phyloP scores from a whole-genome alignment of 345 rosid species.

The Bruguiera parviflora region DNA sequence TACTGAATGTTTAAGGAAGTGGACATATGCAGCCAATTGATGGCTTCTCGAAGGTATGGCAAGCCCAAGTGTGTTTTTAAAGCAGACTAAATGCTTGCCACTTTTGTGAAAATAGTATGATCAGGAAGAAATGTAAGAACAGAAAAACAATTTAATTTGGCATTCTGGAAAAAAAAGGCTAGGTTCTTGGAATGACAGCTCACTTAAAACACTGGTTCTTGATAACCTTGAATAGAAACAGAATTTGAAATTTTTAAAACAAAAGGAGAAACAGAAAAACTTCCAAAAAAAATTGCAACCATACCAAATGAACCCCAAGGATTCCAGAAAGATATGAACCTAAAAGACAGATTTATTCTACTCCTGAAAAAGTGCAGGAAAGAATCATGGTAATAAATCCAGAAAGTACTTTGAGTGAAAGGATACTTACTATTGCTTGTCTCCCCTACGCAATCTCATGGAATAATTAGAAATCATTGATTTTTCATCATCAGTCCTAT shows the following conservation, averaged over 20 bases:
- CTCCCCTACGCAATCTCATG: conserved; percentile 6
- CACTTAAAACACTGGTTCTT: not conserved
- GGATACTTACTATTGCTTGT: conserved; percentile 24
- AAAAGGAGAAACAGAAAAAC: not conserved
- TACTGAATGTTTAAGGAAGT: too few species aligned
- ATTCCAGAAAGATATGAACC: not conserved
- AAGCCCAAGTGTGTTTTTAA: too few species aligned
- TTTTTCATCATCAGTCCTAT: conserved; percentile 15
- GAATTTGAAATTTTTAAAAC: not conserved
- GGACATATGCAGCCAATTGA: too few species aligned
- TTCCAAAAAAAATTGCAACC: not conserved
- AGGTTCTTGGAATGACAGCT: not conserved
- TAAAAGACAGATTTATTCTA: not conserved
- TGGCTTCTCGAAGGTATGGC: too few species aligned
- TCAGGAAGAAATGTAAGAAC: too few species aligned
- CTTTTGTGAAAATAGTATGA: too few species aligned
- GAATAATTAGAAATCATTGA: conserved; percentile 12
- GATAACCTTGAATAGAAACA: not conserved
- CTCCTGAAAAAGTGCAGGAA: not conserved
- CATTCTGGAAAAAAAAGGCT: not conserved
- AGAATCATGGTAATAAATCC: not conserved
- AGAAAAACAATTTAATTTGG: not conserved
- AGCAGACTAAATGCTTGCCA: too few species aligned
- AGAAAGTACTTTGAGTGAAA: not conserved
- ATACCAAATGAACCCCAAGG: not conserved